phyloP scores from a whole-genome alignment of 1,284 basidiomycete species.

The Papiliotrema fonsecae region DNA sequence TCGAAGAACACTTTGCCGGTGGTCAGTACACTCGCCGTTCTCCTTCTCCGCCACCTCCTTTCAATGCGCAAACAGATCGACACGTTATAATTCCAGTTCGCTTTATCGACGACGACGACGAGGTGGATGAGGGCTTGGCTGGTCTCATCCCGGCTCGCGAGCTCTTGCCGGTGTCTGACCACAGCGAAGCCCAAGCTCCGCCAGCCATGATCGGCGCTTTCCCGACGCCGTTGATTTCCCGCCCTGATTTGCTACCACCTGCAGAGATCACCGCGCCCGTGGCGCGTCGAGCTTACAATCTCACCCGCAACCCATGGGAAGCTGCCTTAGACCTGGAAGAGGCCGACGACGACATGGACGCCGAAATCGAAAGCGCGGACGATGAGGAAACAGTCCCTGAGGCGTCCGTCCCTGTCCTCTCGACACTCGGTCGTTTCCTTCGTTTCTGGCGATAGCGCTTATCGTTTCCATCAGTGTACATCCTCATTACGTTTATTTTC shows the following conservation, averaged over 20 bases:
- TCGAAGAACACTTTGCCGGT: background rate
- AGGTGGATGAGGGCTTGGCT: background rate
- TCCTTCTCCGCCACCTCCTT: slow-evolving; percentile 10
- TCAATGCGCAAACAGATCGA: slow-evolving; percentile 8
- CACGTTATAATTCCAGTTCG: background rate
- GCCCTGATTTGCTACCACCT: background rate
- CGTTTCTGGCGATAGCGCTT: background rate
- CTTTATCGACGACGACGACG: slow-evolving; percentile 4
- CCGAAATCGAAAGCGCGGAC: background rate
- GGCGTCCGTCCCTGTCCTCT: background rate
- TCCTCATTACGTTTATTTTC: background rate
- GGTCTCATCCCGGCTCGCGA: background rate
- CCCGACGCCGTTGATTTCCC: background rate
- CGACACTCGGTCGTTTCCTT: background rate
- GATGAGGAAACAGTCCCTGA: background rate
- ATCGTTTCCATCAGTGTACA: too few relatives aligned
- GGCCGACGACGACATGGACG: slow-evolving; percentile 1
- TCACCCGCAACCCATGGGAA: slow-evolving; percentile 5
- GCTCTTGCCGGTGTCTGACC: background rate
- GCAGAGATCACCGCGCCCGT: background rate
- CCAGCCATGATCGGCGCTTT: background rate
- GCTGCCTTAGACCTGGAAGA: slow-evolving; percentile 11
- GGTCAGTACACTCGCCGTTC: background rate
- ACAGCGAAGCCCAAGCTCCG: background rate
- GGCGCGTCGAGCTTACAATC: background rate